Evolutionary conservation across 495 filamentous ascomycete genomes (phyloP).

Genomic region (Diplogelasinospora grovesii): DNA sequence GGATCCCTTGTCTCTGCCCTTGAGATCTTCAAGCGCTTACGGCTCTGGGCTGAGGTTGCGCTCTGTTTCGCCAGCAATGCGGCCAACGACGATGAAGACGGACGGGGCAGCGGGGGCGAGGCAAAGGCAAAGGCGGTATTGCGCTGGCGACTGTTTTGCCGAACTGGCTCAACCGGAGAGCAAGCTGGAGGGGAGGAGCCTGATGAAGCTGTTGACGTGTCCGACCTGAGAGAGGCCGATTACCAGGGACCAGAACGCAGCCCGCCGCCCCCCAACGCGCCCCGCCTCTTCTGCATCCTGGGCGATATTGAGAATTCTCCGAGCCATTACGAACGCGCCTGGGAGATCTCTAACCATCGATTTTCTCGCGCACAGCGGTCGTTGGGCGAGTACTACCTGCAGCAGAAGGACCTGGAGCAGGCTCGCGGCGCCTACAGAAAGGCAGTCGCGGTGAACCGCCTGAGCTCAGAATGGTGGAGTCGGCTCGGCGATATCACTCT

Average conservation of each 20-base stretch:
- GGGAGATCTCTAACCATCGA: conserved; percentile 73
- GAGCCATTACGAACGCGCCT: conserved; percentile 73
- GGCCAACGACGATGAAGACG: conserved; percentile 60
- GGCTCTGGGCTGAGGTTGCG: conserved; percentile 93
- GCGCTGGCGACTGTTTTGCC: conserved; percentile 67
- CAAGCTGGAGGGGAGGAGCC: conserved; percentile 38
- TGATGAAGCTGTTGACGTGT: conserved; percentile 41
- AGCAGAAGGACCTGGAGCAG: conserved; percentile 53
- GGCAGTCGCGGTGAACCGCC: conserved; percentile 68
- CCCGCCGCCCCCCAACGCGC: conserved; percentile 73
- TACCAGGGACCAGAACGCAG: conserved; percentile 54
- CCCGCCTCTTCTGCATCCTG: conserved; percentile 85
- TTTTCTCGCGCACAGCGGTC: conserved; percentile 86
- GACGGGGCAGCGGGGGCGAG: conserved; percentile 49
- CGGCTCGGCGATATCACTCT: conserved; percentile 83
- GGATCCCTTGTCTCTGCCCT: conserved; percentile 84
- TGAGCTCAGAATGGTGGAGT: conserved; percentile 81
- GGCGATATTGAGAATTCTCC: conserved; percentile 79
- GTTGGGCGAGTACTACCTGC: conserved; percentile 69
- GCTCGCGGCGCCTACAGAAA: conserved; percentile 72
- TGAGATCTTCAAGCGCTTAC: conserved; percentile 90
- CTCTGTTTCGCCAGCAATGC: conserved; percentile 62
- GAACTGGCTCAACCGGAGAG: conserved; percentile 31
- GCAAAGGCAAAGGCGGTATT: conserved; percentile 72
- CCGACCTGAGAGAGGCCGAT: conserved; percentile 44